Conservation (phyloP, 2,329 filamentous ascomycete species). For the Aquanectria penicillioides region DNA sequence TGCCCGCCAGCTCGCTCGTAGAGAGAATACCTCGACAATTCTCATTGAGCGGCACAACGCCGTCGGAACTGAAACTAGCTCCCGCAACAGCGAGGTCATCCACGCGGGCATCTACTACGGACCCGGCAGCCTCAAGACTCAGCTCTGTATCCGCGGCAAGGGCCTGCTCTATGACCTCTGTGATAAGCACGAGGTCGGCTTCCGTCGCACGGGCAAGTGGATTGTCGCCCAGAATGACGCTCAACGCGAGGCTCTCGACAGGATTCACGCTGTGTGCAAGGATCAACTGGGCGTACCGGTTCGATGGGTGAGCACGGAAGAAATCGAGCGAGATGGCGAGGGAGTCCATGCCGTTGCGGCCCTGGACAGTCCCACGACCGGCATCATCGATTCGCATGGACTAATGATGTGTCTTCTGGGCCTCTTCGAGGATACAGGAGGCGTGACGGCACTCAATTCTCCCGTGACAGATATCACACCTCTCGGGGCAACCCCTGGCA, state of each 20-base stretch:
- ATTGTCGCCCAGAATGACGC: conserved; percentile 84
- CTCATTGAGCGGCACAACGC: conserved; percentile 82
- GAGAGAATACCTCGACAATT: conserved; percentile 72
- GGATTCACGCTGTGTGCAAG: conserved; percentile 58
- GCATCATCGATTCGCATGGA: conserved; percentile 88
- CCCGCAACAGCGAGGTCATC: conserved; percentile 94
- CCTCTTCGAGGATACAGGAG: conserved; percentile 79
- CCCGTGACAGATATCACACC: conserved; percentile 70
- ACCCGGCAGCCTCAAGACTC: conserved; percentile 78
- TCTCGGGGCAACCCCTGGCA: conserved; percentile 54
- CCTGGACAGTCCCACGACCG: conserved; percentile 86
- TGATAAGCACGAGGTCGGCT: conserved; percentile 70
- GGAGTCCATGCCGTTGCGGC: conserved; percentile 73
- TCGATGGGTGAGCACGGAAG: conserved; percentile 71
- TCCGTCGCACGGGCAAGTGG: conserved; percentile 89
- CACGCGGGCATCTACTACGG: conserved; percentile 96
- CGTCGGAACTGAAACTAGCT: conserved; percentile 86
- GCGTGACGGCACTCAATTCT: conserved; percentile 76
- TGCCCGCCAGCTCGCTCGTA: conserved; percentile 76
- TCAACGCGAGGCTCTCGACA: conserved; percentile 72
- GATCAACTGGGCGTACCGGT: conserved; percentile 69
- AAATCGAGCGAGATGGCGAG: conserved; percentile 75
- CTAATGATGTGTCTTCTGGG: conserved; percentile 85
- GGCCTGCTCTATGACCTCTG: conserved; percentile 84
- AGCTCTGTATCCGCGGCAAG: conserved; percentile 82